Percentiles rank a stretch among this genome's conserved stretches.
Evolutionary conservation across 768 basidiomycete species (phyloP).

Genomic region (Agaricus sinodeliciosus): DNA sequence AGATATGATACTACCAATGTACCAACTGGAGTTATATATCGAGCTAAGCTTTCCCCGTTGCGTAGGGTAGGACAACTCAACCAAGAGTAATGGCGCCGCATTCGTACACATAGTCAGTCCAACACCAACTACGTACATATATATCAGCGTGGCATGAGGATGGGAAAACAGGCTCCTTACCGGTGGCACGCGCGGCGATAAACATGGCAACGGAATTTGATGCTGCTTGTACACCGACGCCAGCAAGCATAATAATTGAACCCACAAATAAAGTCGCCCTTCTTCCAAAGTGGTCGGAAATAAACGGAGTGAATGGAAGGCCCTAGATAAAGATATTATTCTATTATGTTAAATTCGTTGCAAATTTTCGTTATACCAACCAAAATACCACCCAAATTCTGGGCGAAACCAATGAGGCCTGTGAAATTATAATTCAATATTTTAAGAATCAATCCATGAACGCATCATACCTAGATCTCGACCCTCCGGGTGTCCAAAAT

Average conservation of each 20-base stretch:
- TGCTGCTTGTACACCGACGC: slow-evolving; percentile 49
- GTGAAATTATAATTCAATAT: neutral
- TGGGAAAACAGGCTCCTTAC: slow-evolving; percentile 24
- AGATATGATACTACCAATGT: slow-evolving; percentile 62
- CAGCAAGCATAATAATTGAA: slow-evolving; percentile 56
- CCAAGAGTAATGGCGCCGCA: slow-evolving; percentile 56
- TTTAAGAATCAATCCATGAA: neutral
- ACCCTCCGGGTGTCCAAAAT: slow-evolving; percentile 47
- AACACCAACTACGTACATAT: slow-evolving; percentile 45
- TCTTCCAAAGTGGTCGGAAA: slow-evolving; percentile 59
- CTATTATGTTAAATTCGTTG: neutral
- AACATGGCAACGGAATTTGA: slow-evolving; percentile 43
- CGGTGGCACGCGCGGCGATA: slow-evolving; percentile 49
- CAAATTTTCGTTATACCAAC: slow-evolving; percentile 23
- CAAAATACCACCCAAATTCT: slow-evolving; percentile 48
- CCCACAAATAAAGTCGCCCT: slow-evolving; percentile 54
- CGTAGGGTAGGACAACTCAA: slow-evolving; percentile 66
- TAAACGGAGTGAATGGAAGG: slow-evolving; percentile 54
- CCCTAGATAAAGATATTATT: slow-evolving; percentile 27
- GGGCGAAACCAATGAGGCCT: slow-evolving; percentile 64
- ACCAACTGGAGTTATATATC: slow-evolving; percentile 71
- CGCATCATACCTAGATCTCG: slow-evolving; percentile 36
- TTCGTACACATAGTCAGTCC: slow-evolving; percentile 58
- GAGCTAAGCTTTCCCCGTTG: slow-evolving; percentile 58
- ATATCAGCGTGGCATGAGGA: neutral